Percentiles rank a stretch among this genome's conserved stretches.
phyloP scores from a whole-genome alignment of 768 basidiomycete species.

The Trametes sanguinea region DNA sequence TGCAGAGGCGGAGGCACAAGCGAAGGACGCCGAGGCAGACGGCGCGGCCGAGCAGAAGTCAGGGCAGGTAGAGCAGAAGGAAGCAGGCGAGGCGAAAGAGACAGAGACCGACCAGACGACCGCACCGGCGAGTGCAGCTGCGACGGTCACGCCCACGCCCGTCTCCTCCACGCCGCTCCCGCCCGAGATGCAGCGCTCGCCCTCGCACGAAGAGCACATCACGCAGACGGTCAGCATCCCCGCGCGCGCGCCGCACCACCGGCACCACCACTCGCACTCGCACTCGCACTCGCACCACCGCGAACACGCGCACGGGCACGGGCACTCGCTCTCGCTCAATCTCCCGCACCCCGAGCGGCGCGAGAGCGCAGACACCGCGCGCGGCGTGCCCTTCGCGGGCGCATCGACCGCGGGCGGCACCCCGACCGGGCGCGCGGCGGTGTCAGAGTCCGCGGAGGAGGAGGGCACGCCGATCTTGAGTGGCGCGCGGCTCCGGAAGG shows the following conservation, averaged over 20 bases:
- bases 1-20: conserved; percentile 17
- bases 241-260: conserved; percentile 33
- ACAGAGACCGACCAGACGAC: not conserved
- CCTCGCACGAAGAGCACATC: conserved; percentile 34
- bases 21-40: conserved; percentile 8
- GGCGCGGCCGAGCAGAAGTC: conserved; percentile 9
- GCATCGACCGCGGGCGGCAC: not conserved
- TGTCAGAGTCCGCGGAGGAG: not conserved
- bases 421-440: not conserved
- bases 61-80: conserved; percentile 10
- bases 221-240: conserved; percentile 40
- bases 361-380: conserved; percentile 30
- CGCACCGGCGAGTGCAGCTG: not conserved
- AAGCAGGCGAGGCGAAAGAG: conserved; percentile 3
- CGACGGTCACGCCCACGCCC: conserved; percentile 13
- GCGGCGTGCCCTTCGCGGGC: conserved; percentile 19
- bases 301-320: not conserved
- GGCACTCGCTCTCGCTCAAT: conserved; percentile 11
- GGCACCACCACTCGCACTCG: conserved; percentile 25
- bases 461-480: conserved; percentile 2
- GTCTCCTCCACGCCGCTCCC: not conserved
- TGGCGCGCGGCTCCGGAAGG: conserved; percentile 10
- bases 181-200: conserved; percentile 5
- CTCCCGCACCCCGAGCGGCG: conserved; percentile 22
- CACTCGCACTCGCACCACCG: conserved; percentile 11